phyloP scores from a whole-genome alignment of 1,284 basidiomycete genomes.

The Sutorius eximius region DNA sequence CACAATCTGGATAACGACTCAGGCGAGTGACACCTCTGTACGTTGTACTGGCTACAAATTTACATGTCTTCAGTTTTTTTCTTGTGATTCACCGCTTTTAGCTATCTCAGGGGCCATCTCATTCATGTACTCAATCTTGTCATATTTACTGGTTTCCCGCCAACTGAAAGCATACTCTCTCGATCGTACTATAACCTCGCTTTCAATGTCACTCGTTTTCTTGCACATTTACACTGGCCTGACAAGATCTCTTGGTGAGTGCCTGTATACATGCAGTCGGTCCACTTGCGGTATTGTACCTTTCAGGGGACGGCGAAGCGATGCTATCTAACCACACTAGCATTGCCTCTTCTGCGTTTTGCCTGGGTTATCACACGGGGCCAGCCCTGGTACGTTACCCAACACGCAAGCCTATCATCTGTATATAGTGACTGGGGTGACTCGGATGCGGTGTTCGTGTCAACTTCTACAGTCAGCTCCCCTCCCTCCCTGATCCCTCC shows the following conservation, averaged over 20 bases:
- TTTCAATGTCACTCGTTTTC: constrained; percentile 6
- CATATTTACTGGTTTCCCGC: not conserved
- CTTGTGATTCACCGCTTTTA: constrained; percentile 1
- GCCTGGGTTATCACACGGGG: too few relatives aligned
- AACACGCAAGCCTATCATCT: not conserved
- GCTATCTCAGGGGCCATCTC: not conserved
- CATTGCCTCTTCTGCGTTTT: not conserved
- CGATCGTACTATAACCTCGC: not conserved
- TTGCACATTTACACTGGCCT: not conserved
- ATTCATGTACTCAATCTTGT: constrained; percentile 1
- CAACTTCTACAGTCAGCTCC: not conserved
- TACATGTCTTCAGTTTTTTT: constrained; percentile 20
- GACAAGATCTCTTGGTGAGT: constrained; percentile 9
- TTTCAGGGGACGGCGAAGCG: not conserved
- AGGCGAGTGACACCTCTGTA: constrained; percentile 13
- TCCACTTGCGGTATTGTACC: not conserved
- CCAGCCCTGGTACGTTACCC: too few relatives aligned
- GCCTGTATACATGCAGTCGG: not conserved
- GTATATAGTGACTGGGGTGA: not conserved
- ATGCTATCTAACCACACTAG: not conserved
- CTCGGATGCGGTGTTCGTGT: not conserved
- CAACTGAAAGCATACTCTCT: not conserved
- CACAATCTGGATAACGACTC: constrained; percentile 22
- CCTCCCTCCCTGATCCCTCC: too few relatives aligned
- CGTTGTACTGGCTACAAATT: not conserved